These are phyloP conservation scores for Colletotrichum tofieldiae DNA, from an alignment of 2,329 filamentous ascomycete genomes.

Conservation along the genomic window DNA sequence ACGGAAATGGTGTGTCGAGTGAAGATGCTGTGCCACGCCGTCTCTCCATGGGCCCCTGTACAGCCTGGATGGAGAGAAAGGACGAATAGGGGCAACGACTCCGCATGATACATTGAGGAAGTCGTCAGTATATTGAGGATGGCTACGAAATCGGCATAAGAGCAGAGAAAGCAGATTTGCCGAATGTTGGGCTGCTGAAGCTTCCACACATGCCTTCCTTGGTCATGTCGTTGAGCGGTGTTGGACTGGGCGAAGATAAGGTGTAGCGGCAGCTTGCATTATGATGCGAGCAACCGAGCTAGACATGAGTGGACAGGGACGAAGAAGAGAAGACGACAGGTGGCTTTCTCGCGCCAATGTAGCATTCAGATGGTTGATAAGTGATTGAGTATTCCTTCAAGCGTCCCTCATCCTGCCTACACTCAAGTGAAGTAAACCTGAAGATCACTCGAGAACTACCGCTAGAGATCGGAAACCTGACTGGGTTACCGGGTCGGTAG, in stretches of 20 bases:
- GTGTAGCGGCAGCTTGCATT: background rate
- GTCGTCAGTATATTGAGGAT: background rate
- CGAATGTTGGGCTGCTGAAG: background rate
- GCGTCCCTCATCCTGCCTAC: no score
- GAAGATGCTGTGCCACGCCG: no score
- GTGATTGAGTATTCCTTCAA: background rate
- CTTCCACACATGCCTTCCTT: background rate
- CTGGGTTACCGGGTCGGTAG: no score
- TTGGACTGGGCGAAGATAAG: background rate
- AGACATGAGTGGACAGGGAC: background rate
- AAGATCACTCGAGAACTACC: no score
- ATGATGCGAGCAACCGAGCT: no score
- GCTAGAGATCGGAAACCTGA: no score
- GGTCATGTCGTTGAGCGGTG: background rate
- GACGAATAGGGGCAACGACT: background rate
- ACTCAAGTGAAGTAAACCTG: no score
- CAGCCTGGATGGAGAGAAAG: background rate
- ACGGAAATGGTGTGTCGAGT: no score
- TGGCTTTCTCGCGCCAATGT: rapidly evolving
- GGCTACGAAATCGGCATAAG: background rate
- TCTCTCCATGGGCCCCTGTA: background rate
- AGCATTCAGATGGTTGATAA: background rate
- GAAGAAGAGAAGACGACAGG: background rate
- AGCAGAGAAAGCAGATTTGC: background rate
- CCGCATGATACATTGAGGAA: background rate